Percentiles rank a stretch among this genome's conserved stretches.
Evolutionary conservation across 1,284 basidiomycete genomes (phyloP).

Genomic region (Golubevia sp.): DNA sequence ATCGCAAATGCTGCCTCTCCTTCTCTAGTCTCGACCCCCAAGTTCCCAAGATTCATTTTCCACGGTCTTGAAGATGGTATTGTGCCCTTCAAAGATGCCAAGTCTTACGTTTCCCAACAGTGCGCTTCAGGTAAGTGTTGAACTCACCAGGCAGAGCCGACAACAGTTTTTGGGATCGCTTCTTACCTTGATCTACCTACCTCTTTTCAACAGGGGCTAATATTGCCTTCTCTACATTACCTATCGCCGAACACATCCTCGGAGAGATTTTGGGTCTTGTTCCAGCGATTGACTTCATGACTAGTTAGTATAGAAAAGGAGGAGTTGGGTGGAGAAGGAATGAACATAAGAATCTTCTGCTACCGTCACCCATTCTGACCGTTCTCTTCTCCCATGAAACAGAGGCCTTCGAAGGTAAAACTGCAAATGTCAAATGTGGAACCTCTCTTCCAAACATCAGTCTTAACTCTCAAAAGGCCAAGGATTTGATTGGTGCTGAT

Average conservation of each 20-base stretch:
- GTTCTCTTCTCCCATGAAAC: too few relatives aligned
- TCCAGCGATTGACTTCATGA: slow-evolving; percentile 22
- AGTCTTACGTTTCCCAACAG: slow-evolving; percentile 37
- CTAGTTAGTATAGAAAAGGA: too few relatives aligned
- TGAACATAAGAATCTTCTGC: too few relatives aligned
- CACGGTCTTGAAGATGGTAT: slow-evolving; percentile 49
- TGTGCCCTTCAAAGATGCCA: slow-evolving; percentile 29
- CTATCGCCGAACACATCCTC: slow-evolving; percentile 16
- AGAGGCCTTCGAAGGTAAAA: slow-evolving; percentile 21
- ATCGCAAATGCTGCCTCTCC: slow-evolving; percentile 9
- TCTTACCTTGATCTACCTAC: too few relatives aligned
- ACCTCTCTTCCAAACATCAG: slow-evolving; percentile 2
- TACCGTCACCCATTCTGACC: too few relatives aligned
- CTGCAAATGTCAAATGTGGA: slow-evolving; percentile 26
- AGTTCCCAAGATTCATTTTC: slow-evolving; percentile 40
- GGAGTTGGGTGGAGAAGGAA: too few relatives aligned
- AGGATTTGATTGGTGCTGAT: too few relatives aligned
- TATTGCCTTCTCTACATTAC: slow-evolving; percentile 26
- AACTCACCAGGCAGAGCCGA: slow-evolving; percentile 24
- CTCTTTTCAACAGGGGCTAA: slow-evolving; percentile 43
- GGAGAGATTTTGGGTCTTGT: slow-evolving; percentile 15
- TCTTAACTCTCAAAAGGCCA: too few relatives aligned
- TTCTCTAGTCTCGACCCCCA: slow-evolving; percentile 14
- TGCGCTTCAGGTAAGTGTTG: slow-evolving; percentile 44
- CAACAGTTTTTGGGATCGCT: too few relatives aligned